A percentile compares a stretch with the other conserved stretches of the same genome.
phyloP scores from a whole-genome alignment of 768 basidiomycete genomes.

The Mycena albidolilacea region DNA sequence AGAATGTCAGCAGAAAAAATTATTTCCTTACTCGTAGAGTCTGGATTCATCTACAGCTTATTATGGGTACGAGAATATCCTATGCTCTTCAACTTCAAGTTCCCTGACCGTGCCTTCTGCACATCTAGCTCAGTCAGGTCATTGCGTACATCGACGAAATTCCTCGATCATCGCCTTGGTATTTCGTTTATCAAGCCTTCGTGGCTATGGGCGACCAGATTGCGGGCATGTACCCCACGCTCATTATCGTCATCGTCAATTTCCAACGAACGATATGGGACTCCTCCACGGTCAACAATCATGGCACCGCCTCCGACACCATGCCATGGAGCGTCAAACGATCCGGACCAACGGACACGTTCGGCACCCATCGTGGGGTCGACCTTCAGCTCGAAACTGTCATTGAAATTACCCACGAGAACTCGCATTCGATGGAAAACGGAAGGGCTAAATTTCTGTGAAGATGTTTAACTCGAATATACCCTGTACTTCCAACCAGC shows the following conservation, averaged over 20 bases:
- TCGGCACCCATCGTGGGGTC: background rate
- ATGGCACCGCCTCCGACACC: too few relatives aligned
- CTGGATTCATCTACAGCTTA: background rate
- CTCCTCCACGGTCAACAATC: background rate
- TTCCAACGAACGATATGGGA: background rate
- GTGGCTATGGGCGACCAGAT: too few relatives aligned
- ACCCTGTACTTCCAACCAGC: too few relatives aligned
- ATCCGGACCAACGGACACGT: background rate
- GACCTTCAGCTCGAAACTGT: too few relatives aligned
- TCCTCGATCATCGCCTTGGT: background rate
- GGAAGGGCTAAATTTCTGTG: too few relatives aligned
- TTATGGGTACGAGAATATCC: background rate
- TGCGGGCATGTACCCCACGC: too few relatives aligned
- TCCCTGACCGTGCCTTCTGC: background rate
- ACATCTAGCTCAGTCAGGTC: background rate
- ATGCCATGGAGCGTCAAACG: background rate
- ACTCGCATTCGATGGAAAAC: too few relatives aligned
- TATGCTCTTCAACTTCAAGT: background rate
- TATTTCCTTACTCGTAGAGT: background rate
- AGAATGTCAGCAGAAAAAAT: background rate
- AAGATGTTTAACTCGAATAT: too few relatives aligned
- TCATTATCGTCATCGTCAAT: too few relatives aligned
- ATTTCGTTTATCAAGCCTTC: background rate
- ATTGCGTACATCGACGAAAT: background rate
- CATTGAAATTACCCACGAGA: too few relatives aligned